Percentiles rank a stretch among this genome's conserved stretches.
Evolutionary conservation across 169 alveolate genomes (phyloP).

Genomic region (Besnoitia besnoiti): DNA sequence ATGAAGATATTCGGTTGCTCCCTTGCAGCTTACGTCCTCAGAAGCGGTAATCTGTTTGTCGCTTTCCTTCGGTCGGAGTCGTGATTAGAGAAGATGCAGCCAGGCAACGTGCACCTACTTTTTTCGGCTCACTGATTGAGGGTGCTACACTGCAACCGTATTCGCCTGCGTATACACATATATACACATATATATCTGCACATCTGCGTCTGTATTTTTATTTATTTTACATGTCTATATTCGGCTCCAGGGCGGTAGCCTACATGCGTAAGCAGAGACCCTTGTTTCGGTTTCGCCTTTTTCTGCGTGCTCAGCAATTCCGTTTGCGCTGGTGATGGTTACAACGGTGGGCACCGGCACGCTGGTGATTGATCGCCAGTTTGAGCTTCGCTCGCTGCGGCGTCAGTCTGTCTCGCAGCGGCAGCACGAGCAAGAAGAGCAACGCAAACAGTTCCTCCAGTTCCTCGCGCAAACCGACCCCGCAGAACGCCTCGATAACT

Average conservation of each 20-base stretch:
- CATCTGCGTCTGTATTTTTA: no score
- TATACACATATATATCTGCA: not conserved
- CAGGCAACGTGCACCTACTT: not conserved
- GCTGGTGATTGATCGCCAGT: conserved; percentile 75
- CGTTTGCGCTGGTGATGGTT: conserved; percentile 47
- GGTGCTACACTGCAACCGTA: no score
- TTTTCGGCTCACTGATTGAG: no score
- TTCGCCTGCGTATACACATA: no score
- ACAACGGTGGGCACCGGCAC: conserved; percentile 73
- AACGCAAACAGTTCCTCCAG: conserved; percentile 75
- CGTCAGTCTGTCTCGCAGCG: conserved; percentile 72
- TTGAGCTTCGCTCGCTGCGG: conserved; percentile 71
- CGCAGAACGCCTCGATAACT: conserved; percentile 74
- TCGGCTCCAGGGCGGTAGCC: no score
- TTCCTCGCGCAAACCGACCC: conserved; percentile 72
- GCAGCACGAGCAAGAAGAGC: conserved; percentile 75
- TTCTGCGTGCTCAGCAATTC: conserved; percentile 37
- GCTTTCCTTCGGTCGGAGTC: no score
- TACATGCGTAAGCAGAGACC: no score
- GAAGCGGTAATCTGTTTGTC: no score
- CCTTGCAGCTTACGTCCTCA: no score
- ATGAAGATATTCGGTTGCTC: no score
- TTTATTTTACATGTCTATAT: no score
- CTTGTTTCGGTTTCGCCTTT: not conserved
- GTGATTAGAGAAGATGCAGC: no score